Percentiles rank a stretch among this genome's conserved stretches.
phyloP scores from a whole-genome alignment of 2,329 filamentous ascomycete genomes.

The Immersiporthe knoxdaviesiana region DNA sequence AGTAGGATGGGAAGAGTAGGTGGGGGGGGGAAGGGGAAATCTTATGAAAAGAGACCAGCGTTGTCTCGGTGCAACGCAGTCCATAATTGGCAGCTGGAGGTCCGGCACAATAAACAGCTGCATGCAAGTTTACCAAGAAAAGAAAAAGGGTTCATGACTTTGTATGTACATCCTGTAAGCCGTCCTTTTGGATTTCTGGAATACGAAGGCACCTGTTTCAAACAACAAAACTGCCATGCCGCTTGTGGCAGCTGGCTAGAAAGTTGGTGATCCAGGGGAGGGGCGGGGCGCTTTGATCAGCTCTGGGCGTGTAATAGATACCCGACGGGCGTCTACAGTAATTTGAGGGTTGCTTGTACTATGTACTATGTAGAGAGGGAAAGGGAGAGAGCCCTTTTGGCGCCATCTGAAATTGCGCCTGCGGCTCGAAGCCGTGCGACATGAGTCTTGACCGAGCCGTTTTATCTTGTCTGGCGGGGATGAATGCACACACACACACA shows the following conservation, averaged over 20 bases:
- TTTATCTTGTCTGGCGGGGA: neutral
- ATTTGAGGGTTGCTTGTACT: neutral
- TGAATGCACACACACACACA: neutral
- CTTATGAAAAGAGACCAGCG: neutral
- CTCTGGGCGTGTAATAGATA: neutral
- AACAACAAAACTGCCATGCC: constrained; percentile 5
- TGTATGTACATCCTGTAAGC: neutral
- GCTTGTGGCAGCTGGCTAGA: constrained; percentile 8
- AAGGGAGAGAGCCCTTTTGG: neutral
- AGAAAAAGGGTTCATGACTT: neutral
- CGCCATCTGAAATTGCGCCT: constrained; percentile 3
- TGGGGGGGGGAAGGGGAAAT: too few relatives aligned
- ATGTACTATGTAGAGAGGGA: too few relatives aligned
- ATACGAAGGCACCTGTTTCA: constrained; percentile 18
- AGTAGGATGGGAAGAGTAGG: too few relatives aligned
- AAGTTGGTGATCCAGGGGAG: neutral
- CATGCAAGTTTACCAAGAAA: neutral
- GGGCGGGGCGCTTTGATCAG: neutral
- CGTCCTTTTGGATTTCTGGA: neutral
- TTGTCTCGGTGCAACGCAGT: neutral
- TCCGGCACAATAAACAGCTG: neutral
- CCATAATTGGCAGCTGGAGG: too few relatives aligned
- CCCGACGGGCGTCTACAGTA: constrained; percentile 1
- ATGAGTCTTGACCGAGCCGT: constrained; percentile 4
- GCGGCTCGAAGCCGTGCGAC: constrained; percentile 22